Evolutionary conservation across 2,329 filamentous ascomycete species (phyloP).

Genomic region (Alternaria metachromatica): DNA sequence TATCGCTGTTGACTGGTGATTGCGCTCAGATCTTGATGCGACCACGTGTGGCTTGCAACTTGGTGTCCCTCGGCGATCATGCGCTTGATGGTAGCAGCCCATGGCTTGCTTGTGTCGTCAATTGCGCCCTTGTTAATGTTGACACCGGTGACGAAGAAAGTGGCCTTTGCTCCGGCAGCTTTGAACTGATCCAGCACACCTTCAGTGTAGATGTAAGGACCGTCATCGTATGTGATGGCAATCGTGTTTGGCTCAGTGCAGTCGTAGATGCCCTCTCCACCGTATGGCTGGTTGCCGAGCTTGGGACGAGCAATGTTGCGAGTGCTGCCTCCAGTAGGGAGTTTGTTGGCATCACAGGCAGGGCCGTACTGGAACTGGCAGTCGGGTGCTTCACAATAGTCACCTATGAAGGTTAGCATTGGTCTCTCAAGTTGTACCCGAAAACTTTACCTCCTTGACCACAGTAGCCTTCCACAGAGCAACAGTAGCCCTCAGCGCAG

Average conservation of each 20-base stretch:
- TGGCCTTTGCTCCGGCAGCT: conserved; percentile 66
- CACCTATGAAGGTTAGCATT: conserved; percentile 16
- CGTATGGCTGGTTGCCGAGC: conserved; percentile 63
- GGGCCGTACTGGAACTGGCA: conserved; percentile 67
- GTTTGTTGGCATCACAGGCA: conserved; percentile 64
- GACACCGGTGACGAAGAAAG: conserved; percentile 70
- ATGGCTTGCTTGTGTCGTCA: conserved; percentile 53
- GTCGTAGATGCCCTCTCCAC: conserved; percentile 63
- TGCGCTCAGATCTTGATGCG: conserved; percentile 57
- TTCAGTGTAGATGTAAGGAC: conserved; percentile 66
- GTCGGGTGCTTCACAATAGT: conserved; percentile 66
- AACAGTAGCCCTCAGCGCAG: conserved; percentile 45
- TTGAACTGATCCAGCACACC: conserved; percentile 66
- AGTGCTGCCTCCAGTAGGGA: conserved; percentile 62
- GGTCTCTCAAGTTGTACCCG: neutral
- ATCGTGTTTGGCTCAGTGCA: conserved; percentile 63
- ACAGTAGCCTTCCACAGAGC: conserved; percentile 35
- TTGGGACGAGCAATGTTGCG: conserved; percentile 58
- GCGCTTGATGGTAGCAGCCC: conserved; percentile 60
- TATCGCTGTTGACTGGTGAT: conserved; percentile 53
- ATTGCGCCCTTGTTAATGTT: conserved; percentile 64
- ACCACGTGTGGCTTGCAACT: conserved; percentile 65
- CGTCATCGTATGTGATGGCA: conserved; percentile 72
- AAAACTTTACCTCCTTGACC: conserved; percentile 32
- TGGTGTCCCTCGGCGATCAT: conserved; percentile 65